A percentile compares a stretch with the other conserved stretches of the same genome.
These are phyloP conservation scores for Colletotrichum destructivum DNA, from an alignment of 2,329 filamentous ascomycete genomes.

Conservation along the genomic window DNA sequence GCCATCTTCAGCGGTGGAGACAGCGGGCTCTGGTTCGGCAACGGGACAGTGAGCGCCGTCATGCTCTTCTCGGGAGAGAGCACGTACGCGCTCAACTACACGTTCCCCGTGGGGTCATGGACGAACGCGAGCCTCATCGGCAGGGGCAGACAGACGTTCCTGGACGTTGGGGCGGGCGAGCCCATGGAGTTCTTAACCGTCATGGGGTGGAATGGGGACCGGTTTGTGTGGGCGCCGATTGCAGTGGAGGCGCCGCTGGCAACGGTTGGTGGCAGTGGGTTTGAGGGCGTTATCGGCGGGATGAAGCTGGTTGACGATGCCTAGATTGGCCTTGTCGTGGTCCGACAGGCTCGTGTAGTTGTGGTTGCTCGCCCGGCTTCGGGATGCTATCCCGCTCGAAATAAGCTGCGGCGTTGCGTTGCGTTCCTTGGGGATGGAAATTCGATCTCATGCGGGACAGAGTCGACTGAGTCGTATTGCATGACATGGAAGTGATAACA, in stretches of 20 bases:
- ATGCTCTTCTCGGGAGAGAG: constrained; percentile 41
- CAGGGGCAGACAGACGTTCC: constrained; percentile 31
- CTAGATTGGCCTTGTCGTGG: neutral
- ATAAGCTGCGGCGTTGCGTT: neutral
- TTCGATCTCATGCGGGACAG: constrained; percentile 17
- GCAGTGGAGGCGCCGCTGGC: constrained; percentile 39
- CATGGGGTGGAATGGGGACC: constrained; percentile 35
- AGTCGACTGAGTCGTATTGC: constrained; percentile 22
- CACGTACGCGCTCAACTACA: constrained; percentile 42
- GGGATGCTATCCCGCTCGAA: neutral
- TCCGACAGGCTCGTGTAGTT: neutral
- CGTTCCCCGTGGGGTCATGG: constrained; percentile 41
- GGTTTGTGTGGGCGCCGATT: constrained; percentile 36
- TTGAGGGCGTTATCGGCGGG: constrained; percentile 36
- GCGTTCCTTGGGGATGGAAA: constrained; percentile 8
- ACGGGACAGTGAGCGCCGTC: constrained; percentile 38
- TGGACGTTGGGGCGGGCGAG: constrained; percentile 33
- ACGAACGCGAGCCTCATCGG: constrained; percentile 36
- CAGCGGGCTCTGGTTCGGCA: constrained; percentile 41
- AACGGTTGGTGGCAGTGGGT: constrained; percentile 32
- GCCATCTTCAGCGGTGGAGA: constrained; percentile 39
- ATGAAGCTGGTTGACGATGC: constrained; percentile 38
- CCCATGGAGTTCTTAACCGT: constrained; percentile 40
- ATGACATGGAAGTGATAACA: constrained; percentile 1
- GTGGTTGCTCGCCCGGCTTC: neutral